These are phyloP conservation scores for Pythium myriotylum DNA, from an alignment of 352 stramenopile species.

Conservation along the genomic window DNA sequence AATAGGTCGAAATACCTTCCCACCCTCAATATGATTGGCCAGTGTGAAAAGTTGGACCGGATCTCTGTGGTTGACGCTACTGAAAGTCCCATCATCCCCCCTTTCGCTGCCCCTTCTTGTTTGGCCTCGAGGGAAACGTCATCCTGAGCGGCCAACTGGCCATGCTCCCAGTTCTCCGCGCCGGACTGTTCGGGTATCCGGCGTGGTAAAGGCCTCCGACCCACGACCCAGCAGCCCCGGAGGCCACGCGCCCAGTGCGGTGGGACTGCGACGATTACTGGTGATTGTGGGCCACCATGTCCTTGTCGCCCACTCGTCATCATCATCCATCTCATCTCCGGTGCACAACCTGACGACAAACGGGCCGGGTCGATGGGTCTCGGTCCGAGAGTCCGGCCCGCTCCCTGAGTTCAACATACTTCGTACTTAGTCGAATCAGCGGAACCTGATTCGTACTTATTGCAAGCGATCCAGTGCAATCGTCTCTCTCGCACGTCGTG, in stretches of 20 bases:
- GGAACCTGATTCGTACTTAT: slow-evolving; percentile 19
- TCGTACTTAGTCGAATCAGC: slow-evolving; percentile 6
- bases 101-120: background rate
- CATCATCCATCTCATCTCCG: background rate
- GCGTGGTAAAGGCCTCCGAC: too few relatives aligned
- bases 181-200: too few relatives aligned
- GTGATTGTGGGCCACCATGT: too few relatives aligned
- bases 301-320: background rate
- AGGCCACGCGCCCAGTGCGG: too few relatives aligned
- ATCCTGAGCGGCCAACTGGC: too few relatives aligned
- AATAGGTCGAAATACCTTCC: too few relatives aligned
- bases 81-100: background rate
- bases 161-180: too few relatives aligned
- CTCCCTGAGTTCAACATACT: background rate
- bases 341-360: background rate
- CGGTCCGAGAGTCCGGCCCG: background rate
- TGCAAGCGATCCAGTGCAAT: background rate
- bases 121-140: background rate
- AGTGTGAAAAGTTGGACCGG: slow-evolving; percentile 13
- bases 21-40: slow-evolving; percentile 3
- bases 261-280: too few relatives aligned
- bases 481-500: slow-evolving; percentile 6
- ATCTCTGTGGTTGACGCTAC: slow-evolving; percentile 13
- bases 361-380: background rate
- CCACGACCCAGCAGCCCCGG: too few relatives aligned